phyloP scores from a whole-genome alignment of 1,284 basidiomycete species.

The Agroathelia rolfsii region DNA sequence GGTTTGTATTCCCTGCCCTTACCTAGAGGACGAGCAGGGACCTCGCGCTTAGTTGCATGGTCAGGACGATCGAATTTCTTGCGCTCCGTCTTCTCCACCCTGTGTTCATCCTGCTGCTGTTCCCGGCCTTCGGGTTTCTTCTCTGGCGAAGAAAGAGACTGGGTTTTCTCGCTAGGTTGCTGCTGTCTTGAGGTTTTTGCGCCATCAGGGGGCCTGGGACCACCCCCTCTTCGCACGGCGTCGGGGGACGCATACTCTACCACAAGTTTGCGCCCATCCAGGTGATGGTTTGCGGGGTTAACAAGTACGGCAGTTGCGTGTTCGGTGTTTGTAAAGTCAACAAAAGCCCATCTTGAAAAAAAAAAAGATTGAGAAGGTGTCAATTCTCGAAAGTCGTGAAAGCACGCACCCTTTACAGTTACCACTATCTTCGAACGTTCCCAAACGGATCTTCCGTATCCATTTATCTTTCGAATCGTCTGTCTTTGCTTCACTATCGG shows the following conservation, averaged over 20 bases:
- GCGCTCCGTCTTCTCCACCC: conserved; percentile 7
- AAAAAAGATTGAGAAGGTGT: conserved; percentile 1
- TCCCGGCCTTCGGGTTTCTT: not conserved
- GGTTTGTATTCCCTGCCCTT: conserved; percentile 18
- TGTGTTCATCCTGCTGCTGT: not conserved
- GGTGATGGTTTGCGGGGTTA: conserved; percentile 76
- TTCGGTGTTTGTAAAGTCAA: conserved; percentile 78
- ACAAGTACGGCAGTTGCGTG: conserved; percentile 77
- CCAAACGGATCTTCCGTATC: conserved; percentile 85
- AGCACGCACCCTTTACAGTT: conserved; percentile 83
- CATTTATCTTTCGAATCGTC: conserved; percentile 39
- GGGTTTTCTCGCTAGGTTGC: conserved; percentile 11
- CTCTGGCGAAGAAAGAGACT: conserved; percentile 6
- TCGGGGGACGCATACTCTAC: conserved; percentile 86
- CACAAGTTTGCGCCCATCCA: conserved; percentile 78
- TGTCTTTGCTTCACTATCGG: conserved; percentile 18
- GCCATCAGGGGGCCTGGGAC: conserved; percentile 17
- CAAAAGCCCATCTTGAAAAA: conserved; percentile 75
- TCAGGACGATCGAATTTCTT: too few relatives aligned
- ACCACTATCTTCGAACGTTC: conserved; percentile 92
- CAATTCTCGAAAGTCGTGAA: conserved; percentile 1
- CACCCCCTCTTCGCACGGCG: conserved; percentile 65
- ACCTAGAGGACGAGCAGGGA: conserved; percentile 15
- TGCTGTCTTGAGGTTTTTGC: conserved; percentile 6
- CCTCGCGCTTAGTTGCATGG: conserved; percentile 1